Evolutionary conservation across 2,329 filamentous ascomycete species (phyloP).

Genomic region (Colletotrichum limetticola): DNA sequence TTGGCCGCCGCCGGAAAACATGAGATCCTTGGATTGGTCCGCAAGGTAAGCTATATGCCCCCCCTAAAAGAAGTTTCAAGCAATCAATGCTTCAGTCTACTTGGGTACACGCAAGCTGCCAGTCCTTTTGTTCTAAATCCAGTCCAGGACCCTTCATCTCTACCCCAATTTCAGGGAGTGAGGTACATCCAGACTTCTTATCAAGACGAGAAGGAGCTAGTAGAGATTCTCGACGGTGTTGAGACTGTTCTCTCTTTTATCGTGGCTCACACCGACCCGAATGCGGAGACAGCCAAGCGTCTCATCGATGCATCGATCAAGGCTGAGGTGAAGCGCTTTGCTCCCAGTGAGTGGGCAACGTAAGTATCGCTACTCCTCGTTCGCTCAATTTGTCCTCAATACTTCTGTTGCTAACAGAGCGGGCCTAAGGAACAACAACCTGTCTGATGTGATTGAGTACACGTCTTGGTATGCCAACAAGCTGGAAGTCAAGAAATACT

Average conservation of each 20-base stretch:
- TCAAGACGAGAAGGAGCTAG: conserved; percentile 49
- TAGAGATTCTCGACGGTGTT: conserved; percentile 52
- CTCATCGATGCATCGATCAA: conserved; percentile 68
- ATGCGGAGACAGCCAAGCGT: conserved; percentile 58
- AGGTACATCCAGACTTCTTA: conserved; percentile 58
- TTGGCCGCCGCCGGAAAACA: conserved; percentile 35
- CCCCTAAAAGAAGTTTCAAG: accelerated
- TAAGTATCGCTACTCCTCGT: conserved; percentile 37
- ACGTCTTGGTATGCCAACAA: conserved; percentile 53
- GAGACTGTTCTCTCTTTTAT: conserved; percentile 66
- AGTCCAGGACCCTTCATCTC: conserved; percentile 34
- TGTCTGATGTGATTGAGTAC: background rate
- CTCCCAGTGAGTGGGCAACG: conserved; percentile 68
- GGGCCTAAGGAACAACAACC: background rate
- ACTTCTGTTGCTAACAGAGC: background rate
- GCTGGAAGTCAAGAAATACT: conserved; percentile 49
- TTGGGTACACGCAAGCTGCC: background rate
- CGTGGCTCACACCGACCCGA: conserved; percentile 44
- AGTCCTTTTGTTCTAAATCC: background rate
- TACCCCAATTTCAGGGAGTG: conserved; percentile 41
- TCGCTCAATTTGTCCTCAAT: too few species aligned
- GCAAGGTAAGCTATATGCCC: conserved; percentile 35
- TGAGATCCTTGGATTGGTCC: conserved; percentile 40
- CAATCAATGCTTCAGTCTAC: background rate
- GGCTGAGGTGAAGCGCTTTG: conserved; percentile 69